These are phyloP conservation scores for Citrus glauca DNA, from an alignment of 345 rosid species.

Conservation along the genomic window DNA sequence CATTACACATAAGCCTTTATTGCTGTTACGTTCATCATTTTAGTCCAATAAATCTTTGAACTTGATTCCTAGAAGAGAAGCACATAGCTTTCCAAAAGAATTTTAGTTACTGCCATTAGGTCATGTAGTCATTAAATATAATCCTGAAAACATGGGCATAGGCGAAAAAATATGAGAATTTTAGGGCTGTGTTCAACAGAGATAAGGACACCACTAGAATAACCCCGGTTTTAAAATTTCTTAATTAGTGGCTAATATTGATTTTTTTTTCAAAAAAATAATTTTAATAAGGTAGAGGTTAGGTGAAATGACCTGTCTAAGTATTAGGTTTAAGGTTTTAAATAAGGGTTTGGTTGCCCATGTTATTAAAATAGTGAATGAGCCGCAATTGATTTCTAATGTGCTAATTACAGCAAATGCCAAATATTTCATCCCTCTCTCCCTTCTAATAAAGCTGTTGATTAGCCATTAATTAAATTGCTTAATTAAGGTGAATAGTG, in stretches of 20 bases:
- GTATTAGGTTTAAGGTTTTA: conserved; percentile 3
- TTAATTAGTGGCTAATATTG: background rate
- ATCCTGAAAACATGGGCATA: background rate
- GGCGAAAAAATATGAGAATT: conserved; percentile 2
- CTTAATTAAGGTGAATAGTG: background rate
- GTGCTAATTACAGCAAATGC: background rate
- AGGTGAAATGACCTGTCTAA: conserved; percentile 18
- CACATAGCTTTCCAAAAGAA: background rate
- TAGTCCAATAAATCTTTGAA: background rate
- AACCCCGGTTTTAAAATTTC: conserved; percentile 3
- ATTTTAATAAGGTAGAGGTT: conserved; percentile 8
- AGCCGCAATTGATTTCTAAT: background rate
- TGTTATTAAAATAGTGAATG: background rate
- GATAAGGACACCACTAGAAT: conserved; percentile 18
- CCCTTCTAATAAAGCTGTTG: background rate
- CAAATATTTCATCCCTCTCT: background rate
- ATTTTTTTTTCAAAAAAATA: too few species aligned
- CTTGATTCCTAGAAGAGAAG: background rate
- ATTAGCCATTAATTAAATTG: background rate
- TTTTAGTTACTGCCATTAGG: background rate
- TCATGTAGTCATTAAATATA: background rate
- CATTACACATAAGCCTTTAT: background rate
- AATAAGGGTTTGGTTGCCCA: background rate
- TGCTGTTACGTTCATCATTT: background rate
- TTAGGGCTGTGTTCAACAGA: background rate